These are phyloP conservation scores for Podospora comata DNA, from an alignment of 495 filamentous ascomycete species.

Conservation along the genomic window DNA sequence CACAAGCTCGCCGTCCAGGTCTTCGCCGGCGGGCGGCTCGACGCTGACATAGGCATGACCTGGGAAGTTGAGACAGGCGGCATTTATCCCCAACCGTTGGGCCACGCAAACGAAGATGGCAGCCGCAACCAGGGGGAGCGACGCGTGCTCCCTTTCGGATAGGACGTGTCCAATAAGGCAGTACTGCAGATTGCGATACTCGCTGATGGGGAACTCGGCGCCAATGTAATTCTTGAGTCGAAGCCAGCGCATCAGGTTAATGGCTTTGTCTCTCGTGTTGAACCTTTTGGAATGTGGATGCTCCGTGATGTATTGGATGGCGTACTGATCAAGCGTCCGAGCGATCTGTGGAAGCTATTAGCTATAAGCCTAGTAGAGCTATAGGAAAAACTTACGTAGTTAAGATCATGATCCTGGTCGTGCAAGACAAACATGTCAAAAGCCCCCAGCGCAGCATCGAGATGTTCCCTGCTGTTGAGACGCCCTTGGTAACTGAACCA, in stretches of 20 bases:
- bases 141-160: conserved; percentile 63
- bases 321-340: conserved; percentile 60
- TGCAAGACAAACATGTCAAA: conserved; percentile 86
- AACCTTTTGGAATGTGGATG: conserved; percentile 49
- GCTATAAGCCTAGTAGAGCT: not conserved
- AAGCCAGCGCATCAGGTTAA: conserved; percentile 64
- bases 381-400: conserved; percentile 55
- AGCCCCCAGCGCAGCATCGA: conserved; percentile 72
- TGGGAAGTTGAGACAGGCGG: conserved; percentile 71
- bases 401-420: conserved; percentile 64
- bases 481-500: conserved; percentile 57
- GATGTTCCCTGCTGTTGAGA: conserved; percentile 27
- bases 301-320: conserved; percentile 47
- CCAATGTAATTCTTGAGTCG: conserved; percentile 64
- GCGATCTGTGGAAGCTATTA: conserved; percentile 48
- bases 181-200: conserved; percentile 77
- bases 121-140: conserved; percentile 74
- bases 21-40: conserved; percentile 52
- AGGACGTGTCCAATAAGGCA: conserved; percentile 78
- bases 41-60: conserved; percentile 77
- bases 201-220: conserved; percentile 52
- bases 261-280: conserved; percentile 62
- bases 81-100: conserved; percentile 62
- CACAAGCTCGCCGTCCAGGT: conserved; percentile 56
- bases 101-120: conserved; percentile 48